Evolutionary conservation across 225 moss, liverwort and hornwort species (phyloP), one percentile per base, ranked within the genome.

Genomic region (Rhytidiadelphus loreus): DNA sequence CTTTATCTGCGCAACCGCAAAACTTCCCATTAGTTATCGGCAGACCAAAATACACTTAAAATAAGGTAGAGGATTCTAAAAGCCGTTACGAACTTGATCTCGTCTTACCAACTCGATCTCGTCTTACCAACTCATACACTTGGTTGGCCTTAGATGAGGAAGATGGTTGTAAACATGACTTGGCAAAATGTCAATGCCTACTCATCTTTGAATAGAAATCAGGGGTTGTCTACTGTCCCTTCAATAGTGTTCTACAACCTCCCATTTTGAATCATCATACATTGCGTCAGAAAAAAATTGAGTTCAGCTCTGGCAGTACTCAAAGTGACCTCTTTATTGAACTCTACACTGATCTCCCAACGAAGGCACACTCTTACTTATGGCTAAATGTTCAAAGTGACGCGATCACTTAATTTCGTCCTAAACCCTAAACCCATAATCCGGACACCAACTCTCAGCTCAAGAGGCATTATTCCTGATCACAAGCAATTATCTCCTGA

Each of bases 1-100:
- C 76, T 76, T 90, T 90, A 61, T 86, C 92, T 90, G 94, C 75
- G 6, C 82, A 82, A 84, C 58, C 58, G 52, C 50, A 83, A 64
- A 50, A 48, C 56, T 85, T 52, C 30, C 62, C 39, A 65, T 76
- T n/a, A 61, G 50, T 83, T 63, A 48, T 62, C 52, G 22, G 64
- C 75, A 77, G 24, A 87, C 37, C n/a, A 78, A 88, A 50, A 44
- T 30, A 72, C 81, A 48, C 58, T 69, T 25, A 25, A 33, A 16
- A 17, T 8, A 13, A 23, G 23, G 73, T 33, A 46, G 39, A 35
- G 30, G 39, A 55, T 69, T 29, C 35, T 52, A 39, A 28, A 44
- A 73, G 22, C 32, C 52, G 44, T 28, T 18, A 66, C 28, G 13
- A 33, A 62, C 52, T 50, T 76, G 62, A 62, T 75, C 50, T 50